phyloP scores from a whole-genome alignment of 148 eudicot genomes.

The Vaccinium vitisidaea region DNA sequence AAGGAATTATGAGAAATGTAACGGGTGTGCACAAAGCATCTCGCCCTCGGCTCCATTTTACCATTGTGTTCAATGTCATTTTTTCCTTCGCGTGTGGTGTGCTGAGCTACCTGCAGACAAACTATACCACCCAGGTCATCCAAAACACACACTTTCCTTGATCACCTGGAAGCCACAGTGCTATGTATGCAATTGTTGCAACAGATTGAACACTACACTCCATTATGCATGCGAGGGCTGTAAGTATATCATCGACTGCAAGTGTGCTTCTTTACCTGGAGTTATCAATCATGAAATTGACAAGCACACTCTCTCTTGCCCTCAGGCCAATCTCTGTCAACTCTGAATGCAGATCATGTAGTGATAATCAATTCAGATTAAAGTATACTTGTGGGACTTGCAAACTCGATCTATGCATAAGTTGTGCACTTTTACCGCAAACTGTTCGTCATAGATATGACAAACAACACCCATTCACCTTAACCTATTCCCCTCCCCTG shows the following conservation, averaged over 20 bases:
- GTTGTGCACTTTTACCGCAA: background rate
- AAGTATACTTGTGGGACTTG: background rate
- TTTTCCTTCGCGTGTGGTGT: background rate
- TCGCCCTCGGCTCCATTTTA: background rate
- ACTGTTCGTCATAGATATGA: background rate
- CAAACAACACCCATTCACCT: background rate
- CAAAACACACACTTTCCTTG: background rate
- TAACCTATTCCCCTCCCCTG: background rate
- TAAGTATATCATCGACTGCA: background rate
- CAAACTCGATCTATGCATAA: background rate
- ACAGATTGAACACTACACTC: background rate
- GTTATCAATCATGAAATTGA: background rate
- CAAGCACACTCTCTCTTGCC: background rate
- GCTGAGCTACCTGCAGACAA: background rate
- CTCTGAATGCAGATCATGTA: background rate
- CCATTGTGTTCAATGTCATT: background rate
- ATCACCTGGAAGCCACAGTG: fast-evolving
- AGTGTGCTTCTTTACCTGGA: background rate
- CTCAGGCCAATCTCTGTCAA: background rate
- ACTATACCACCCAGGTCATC: background rate
- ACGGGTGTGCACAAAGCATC: background rate
- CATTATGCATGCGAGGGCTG: background rate
- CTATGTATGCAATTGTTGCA: fast-evolving
- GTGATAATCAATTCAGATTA: background rate
- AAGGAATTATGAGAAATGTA: background rate